Percentiles rank a stretch among this genome's conserved stretches.
Conservation (phyloP, 306 rosid genomes). For the Cucurbita argyrosperma region DNA sequence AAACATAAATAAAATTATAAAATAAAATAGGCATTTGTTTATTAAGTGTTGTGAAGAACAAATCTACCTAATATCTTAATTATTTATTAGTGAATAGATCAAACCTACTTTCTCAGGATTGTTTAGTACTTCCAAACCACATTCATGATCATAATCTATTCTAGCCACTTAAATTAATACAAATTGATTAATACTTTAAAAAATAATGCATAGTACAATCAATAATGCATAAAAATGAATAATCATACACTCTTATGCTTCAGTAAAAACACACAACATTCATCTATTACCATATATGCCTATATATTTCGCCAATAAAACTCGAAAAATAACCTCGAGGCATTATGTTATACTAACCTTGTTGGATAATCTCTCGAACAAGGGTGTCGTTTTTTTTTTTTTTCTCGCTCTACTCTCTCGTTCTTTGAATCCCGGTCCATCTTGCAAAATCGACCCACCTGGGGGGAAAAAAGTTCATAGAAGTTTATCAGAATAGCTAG, state of each 20-base stretch:
- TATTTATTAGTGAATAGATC: not conserved
- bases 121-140: not conserved
- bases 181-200: not conserved
- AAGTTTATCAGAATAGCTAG: not conserved
- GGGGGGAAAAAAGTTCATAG: not conserved
- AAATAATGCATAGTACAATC: not conserved
- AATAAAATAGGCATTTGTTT: no score
- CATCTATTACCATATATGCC: not conserved
- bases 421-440: constrained; percentile 69
- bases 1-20: no score
- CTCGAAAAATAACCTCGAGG: not conserved
- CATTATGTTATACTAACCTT: not conserved
- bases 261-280: not conserved
- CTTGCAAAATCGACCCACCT: constrained; percentile 94
- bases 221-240: not conserved
- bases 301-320: not conserved
- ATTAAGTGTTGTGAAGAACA: no score
- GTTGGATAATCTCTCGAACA: not conserved
- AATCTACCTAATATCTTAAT: not conserved
- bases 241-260: not conserved
- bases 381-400: not conserved
- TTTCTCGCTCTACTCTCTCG: constrained; percentile 15
- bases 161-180: not conserved
- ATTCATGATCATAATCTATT: not conserved
- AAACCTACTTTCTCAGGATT: not conserved